A percentile compares a stretch with the other conserved stretches of the same genome.
phyloP scores from a whole-genome alignment of 1,139 yeast species.

The Geotrichum klebahnii region DNA sequence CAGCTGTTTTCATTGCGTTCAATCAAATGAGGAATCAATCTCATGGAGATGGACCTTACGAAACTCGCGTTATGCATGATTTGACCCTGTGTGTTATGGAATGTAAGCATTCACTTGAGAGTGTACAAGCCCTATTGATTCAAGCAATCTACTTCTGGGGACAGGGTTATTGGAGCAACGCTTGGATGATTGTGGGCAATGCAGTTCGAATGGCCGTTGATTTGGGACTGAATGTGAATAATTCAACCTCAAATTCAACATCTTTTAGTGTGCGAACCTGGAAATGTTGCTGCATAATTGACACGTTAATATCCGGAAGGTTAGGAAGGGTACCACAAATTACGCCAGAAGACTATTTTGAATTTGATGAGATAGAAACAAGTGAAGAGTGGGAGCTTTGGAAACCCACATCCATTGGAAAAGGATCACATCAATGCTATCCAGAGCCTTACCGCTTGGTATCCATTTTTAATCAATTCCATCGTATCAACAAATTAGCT shows the following conservation, averaged over 20 bases:
- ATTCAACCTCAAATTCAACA: background rate
- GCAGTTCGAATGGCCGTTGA: constrained; percentile 16
- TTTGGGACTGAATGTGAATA: background rate
- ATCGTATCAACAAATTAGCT: constrained; percentile 1
- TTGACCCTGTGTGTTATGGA: constrained; percentile 25
- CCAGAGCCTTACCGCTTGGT: background rate
- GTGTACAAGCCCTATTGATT: constrained; percentile 20
- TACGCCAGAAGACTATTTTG: background rate
- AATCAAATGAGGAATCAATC: constrained; percentile 17
- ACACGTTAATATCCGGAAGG: background rate
- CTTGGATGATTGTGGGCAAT: constrained; percentile 18
- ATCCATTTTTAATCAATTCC: background rate
- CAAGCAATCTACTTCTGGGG: constrained; percentile 21
- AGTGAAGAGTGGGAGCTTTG: constrained; percentile 2
- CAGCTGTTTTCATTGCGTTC: constrained; percentile 23
- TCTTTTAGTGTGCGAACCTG: background rate
- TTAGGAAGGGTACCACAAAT: background rate
- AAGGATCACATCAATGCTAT: background rate
- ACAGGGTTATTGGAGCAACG: constrained; percentile 22
- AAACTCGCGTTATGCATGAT: constrained; percentile 24
- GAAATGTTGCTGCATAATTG: constrained; percentile 1
- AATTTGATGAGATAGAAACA: background rate
- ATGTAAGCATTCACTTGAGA: constrained; percentile 22
- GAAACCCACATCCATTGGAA: background rate
- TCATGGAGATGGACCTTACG: constrained; percentile 17